phyloP scores from a whole-genome alignment of 805 yeast genomes.

The Starmerella bacillaris region DNA sequence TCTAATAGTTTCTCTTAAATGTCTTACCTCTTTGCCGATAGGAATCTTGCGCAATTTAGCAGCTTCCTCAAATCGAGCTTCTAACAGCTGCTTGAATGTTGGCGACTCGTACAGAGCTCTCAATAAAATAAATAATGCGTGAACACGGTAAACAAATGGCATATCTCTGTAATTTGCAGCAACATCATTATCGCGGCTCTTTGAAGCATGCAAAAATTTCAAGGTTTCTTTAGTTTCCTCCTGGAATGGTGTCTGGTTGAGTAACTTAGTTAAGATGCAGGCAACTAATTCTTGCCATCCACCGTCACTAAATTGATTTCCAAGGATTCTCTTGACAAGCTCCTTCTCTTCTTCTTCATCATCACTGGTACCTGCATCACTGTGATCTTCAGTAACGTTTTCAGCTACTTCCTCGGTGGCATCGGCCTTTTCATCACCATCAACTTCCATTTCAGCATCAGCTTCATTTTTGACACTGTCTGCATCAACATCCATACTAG shows the following conservation, averaged over 20 bases:
- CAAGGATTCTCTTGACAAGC: conserved; percentile 44
- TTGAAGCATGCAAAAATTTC: no score
- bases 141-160: conserved; percentile 36
- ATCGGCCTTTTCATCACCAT: conserved; percentile 3
- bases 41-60: conserved; percentile 46
- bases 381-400: conserved; percentile 22
- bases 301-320: conserved; percentile 63
- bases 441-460: conserved; percentile 19
- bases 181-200: no score
- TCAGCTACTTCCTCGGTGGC: conserved; percentile 13
- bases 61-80: conserved; percentile 46
- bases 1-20: conserved; percentile 32
- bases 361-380: conserved; percentile 9
- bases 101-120: conserved; percentile 43
- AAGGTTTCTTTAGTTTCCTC: not conserved
- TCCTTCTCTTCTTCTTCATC: conserved; percentile 9
- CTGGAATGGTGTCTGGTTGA: conserved; percentile 31
- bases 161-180: conserved; percentile 39
- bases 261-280: conserved; percentile 43
- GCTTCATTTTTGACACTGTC: conserved; percentile 21
- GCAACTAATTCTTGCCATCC: conserved; percentile 73
- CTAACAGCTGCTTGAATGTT: conserved; percentile 45
- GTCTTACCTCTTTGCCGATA: conserved; percentile 40
- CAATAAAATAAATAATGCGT: conserved; percentile 42
- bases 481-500: conserved; percentile 8